phyloP scores from a whole-genome alignment of 129 eudicot species.

The Silybum marianum region DNA sequence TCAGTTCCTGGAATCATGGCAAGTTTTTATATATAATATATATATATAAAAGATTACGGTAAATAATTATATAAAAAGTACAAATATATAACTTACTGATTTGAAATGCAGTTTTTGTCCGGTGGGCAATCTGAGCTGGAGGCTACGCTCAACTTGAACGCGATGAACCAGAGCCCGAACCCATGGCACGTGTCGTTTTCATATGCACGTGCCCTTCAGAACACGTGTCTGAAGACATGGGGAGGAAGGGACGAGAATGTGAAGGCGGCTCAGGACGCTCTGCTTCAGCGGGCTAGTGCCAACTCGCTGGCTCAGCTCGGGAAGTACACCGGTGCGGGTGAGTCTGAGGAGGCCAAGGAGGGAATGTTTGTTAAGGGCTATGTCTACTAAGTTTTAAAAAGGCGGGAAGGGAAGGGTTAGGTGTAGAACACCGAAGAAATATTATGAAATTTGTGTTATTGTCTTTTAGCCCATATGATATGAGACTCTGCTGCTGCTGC shows the following conservation, averaged over 20 bases:
- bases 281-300: slow-evolving; percentile 69
- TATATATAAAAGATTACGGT: not conserved
- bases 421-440: slow-evolving; percentile 2
- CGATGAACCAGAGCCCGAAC: slow-evolving; percentile 89
- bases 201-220: slow-evolving; percentile 85
- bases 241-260: slow-evolving; percentile 84
- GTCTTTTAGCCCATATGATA: slow-evolving; percentile 31
- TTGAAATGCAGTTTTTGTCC: slow-evolving; percentile 69
- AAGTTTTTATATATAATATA: slow-evolving; percentile 5
- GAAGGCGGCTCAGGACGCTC: slow-evolving; percentile 79
- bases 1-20: slow-evolving; percentile 92
- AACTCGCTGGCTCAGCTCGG: slow-evolving; percentile 91
- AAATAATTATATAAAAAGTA: not conserved
- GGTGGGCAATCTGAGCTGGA: slow-evolving; percentile 94
- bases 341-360: slow-evolving; percentile 72
- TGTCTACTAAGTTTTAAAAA: slow-evolving; percentile 51
- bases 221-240: slow-evolving; percentile 94
- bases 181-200: slow-evolving; percentile 96
- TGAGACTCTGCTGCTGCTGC: slow-evolving; percentile 21
- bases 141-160: slow-evolving; percentile 81
- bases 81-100: not conserved
- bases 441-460: slow-evolving; percentile 30
- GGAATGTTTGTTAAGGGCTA: slow-evolving; percentile 80
- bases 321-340: slow-evolving; percentile 77
- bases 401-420: not conserved